phyloP scores from a whole-genome alignment of 139 green algal species.

The Chlorella vulgaris region DNA sequence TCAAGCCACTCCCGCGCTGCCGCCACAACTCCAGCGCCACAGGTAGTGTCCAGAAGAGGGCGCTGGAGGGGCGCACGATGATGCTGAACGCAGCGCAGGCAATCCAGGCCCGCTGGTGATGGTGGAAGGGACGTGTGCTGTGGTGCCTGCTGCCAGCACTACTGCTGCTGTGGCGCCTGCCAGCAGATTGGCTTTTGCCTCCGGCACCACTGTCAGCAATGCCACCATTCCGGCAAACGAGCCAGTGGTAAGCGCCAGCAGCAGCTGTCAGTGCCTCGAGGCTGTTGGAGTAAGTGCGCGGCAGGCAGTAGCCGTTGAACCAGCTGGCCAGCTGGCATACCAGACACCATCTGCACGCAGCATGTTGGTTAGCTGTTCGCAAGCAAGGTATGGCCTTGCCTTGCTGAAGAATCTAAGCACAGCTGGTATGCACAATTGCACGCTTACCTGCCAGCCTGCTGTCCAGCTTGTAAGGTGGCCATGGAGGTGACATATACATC shows the following conservation, averaged over 20 bases:
- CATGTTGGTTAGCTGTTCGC: too few species aligned
- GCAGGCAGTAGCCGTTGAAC: constrained; percentile 76
- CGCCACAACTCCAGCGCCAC: constrained; percentile 18
- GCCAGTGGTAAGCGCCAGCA: constrained; percentile 53
- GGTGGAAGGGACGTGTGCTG: not conserved
- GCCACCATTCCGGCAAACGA: not conserved
- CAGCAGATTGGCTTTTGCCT: too few species aligned
- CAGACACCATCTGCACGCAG: constrained; percentile 51
- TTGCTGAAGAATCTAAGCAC: not conserved
- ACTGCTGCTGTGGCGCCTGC: too few species aligned
- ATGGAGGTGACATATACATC: constrained; percentile 52
- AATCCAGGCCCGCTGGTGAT: constrained; percentile 37
- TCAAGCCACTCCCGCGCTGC: not conserved
- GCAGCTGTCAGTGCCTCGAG: constrained; percentile 53
- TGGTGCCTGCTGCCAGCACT: not conserved
- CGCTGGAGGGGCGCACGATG: constrained; percentile 47
- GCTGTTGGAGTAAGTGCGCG: constrained; percentile 71
- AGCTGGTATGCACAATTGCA: too few species aligned
- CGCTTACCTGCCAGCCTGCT: constrained; percentile 28
- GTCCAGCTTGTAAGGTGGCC: constrained; percentile 33
- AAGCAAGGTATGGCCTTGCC: too few species aligned
- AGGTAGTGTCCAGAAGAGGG: constrained; percentile 48
- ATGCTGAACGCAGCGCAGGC: constrained; percentile 39
- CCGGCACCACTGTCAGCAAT: too few species aligned
- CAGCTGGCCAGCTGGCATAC: constrained; percentile 64